A percentile compares a stretch with the other conserved stretches of the same genome.
Evolutionary conservation across 2,329 filamentous ascomycete genomes (phyloP).

Genomic region (Talaromyces pinophilus): DNA sequence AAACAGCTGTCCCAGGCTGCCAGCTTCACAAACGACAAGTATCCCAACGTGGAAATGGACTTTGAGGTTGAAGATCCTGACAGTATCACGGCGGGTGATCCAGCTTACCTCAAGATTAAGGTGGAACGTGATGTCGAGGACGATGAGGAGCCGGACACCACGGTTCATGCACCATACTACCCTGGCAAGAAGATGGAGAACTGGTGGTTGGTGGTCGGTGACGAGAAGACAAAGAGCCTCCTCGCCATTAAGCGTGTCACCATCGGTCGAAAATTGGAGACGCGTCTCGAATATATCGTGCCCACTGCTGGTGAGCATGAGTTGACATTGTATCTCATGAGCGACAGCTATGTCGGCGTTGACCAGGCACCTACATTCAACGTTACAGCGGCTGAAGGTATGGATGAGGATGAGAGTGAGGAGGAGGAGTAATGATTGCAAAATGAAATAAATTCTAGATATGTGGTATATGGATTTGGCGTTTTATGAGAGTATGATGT

Average conservation of each 20-base stretch:
- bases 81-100: slow-evolving; percentile 74
- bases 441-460: slow-evolving; percentile 17
- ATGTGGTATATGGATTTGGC: slow-evolving; percentile 25
- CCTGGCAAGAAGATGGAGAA: slow-evolving; percentile 91
- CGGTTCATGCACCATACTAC: slow-evolving; percentile 94
- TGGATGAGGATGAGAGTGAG: slow-evolving; percentile 90
- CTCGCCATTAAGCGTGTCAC: slow-evolving; percentile 94
- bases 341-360: slow-evolving; percentile 93
- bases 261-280: slow-evolving; percentile 73
- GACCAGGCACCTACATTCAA: slow-evolving; percentile 92
- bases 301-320: slow-evolving; percentile 83
- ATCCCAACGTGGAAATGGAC: slow-evolving; percentile 90
- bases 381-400: slow-evolving; percentile 82
- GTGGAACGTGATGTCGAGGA: slow-evolving; percentile 77
- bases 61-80: slow-evolving; percentile 83
- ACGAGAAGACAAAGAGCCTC: slow-evolving; percentile 83
- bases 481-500: not conserved
- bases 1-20: slow-evolving; percentile 85
- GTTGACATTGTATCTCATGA: slow-evolving; percentile 91
- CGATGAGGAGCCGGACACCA: slow-evolving; percentile 72
- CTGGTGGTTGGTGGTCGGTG: slow-evolving; percentile 97
- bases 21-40: slow-evolving; percentile 92
- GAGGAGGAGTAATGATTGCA: slow-evolving; percentile 59
- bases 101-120: slow-evolving; percentile 78
- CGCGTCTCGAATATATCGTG: slow-evolving; percentile 84